Evolutionary conservation across 495 filamentous ascomycete genomes (phyloP), one percentile per base, ranked within the genome.

Genomic region (Glonium stellatum): DNA sequence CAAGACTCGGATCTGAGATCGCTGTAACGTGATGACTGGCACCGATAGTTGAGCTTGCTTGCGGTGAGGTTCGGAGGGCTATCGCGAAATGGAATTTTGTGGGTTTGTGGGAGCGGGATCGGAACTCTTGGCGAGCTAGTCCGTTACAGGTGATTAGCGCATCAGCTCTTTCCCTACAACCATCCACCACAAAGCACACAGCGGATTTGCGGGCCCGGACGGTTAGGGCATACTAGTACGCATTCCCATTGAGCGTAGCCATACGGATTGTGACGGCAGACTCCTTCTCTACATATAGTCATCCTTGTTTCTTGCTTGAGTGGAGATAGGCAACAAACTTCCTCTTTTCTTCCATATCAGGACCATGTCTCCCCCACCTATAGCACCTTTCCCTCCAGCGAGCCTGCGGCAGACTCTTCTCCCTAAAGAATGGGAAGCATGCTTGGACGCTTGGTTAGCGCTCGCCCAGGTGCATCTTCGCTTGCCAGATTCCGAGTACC

Each of bases 341-440:
- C 18, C 39, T 15, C 15, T 39, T 15, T 39, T 39, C 8, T 15
- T 8, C 8, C 36, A 39, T 15, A 39, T 8, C 39, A 18, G 13
- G 13, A 13, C 13, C 39, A 77, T 80, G 70, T 64, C 70, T 34
- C 77, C 89, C 19, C 89, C 89, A 25, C 77, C 82, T 25, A 79
- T 95, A 70, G 88, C 87, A 41, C 78, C 87, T 4, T 88, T 91
- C 62, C 91, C 90, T 22, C 79, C 84, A 46, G 73, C 80, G n/a
- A 73, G 75, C 55, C 82, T 90, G 73, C 82, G 85, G 63, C 79
- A 80, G 34, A 79, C 79, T 57, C 78, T 95, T 35, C 74, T 78
- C 9, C 79, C 84, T 1, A 73, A 80, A 34, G 89, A 95, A 72
- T 95, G 90, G 90, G 80, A 86, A 56, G 76, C 80, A 36, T 92